phyloP scores from a whole-genome alignment of 108 stramenopile genomes.

The Cylindrotheca fusiformis region DNA sequence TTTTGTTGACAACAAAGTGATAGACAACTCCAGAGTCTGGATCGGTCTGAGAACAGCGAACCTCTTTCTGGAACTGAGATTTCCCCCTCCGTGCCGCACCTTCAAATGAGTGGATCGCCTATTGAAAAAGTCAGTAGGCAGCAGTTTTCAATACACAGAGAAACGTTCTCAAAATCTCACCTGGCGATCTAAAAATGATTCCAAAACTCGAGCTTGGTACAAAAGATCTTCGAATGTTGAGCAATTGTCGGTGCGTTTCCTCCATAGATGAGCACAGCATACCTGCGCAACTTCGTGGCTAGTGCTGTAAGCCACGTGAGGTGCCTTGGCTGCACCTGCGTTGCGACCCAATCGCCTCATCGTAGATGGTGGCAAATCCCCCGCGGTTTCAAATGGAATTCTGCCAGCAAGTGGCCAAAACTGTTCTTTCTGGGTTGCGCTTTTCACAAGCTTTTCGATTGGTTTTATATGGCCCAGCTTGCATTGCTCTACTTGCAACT shows the following conservation, averaged over 20 bases:
- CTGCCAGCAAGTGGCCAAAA: slow-evolving; percentile 69
- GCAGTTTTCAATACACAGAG: not conserved
- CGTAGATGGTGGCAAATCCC: slow-evolving; percentile 29
- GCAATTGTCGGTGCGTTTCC: slow-evolving; percentile 53
- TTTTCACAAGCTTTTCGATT: slow-evolving; percentile 46
- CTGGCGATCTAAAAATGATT: slow-evolving; percentile 52
- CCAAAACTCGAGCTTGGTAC: slow-evolving; percentile 47
- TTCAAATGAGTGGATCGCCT: slow-evolving; percentile 38
- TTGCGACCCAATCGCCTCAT: slow-evolving; percentile 59
- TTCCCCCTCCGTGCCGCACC: slow-evolving; percentile 31
- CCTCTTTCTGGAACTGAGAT: slow-evolving; percentile 27
- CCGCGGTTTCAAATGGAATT: slow-evolving; percentile 58
- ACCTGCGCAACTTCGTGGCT: slow-evolving; percentile 81
- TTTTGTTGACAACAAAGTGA: slow-evolving; percentile 53
- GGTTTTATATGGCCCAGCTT: slow-evolving; percentile 22
- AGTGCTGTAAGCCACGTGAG: slow-evolving; percentile 56
- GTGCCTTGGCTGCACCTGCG: slow-evolving; percentile 55
- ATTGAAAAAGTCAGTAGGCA: not conserved
- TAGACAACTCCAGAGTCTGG: slow-evolving; percentile 45
- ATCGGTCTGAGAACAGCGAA: slow-evolving; percentile 45
- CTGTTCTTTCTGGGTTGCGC: slow-evolving; percentile 14
- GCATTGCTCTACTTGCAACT: slow-evolving; percentile 10
- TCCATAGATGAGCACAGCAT: slow-evolving; percentile 68
- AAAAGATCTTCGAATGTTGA: slow-evolving; percentile 53
- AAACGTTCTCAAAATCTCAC: slow-evolving; percentile 34